Base-by-base conservation (phyloP, 306 rosid genomes). In the Dicorynia guianensis region DNA sequence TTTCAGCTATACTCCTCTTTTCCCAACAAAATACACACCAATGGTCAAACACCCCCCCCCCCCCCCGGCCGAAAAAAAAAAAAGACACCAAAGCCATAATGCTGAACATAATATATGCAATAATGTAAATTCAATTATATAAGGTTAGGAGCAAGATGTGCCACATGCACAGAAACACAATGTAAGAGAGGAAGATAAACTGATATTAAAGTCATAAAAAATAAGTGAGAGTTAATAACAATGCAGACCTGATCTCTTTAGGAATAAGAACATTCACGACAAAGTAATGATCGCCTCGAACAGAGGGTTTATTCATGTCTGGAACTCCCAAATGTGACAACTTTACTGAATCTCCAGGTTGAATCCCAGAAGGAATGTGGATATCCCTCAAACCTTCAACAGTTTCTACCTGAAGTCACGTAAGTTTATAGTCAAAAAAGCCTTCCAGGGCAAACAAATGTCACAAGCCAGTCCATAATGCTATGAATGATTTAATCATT, bases 261-360 rank as follows among this genome's bases (percentile, higher is more conserved):
- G 99, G 97, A 64, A 95, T 90, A 62, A 74, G 87, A 75, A 92
- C 91, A 81, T 92, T 87, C 71, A 89, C 93, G 56, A 83, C 61
- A 77, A 95, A 95, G 85, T 85, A 86, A 87, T 92, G 98, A 85
- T 95, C 87, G 19, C 98, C 97, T 50, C 97, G 86, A 78, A 85
- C 62, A 79, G 87, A 90, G 77, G 96, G 97, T 81, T 80, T 87
- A 13, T 89, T 90, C 70, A 89, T 85, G 81, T 92, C 87, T 67
- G 97, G 97, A 82, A 89, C 96, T 44, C 98, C 97, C 88, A 92
- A 69, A 25, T 48, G 75, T 5, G 84, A 69, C 69, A 95, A 71
- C 85, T 88, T 92, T 38, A 95, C 89, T 10, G 88, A 83, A 58
- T 90, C 92, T 38, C 98, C 98, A 17, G 97, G 89, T 81, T 95